Evolutionary conservation across 306 rosid species (phyloP), one percentile per base, ranked within the genome.

Genomic region (Sicyos baderoa): DNA sequence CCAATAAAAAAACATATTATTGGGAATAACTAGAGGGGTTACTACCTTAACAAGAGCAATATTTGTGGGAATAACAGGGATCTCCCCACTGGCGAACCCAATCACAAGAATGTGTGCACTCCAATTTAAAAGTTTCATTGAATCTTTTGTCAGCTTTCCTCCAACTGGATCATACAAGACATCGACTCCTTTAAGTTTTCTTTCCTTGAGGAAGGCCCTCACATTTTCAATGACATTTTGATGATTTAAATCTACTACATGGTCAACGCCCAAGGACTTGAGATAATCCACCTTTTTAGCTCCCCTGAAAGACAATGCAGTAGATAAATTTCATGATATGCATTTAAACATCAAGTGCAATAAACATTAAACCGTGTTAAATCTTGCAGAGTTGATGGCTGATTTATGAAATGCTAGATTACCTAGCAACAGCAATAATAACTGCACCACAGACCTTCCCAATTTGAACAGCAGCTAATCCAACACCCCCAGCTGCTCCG

Each of bases 401-500:
- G 48, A 68, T 49, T 9, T 15, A 25, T 59, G 57, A 51, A 68
- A 35, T n/a, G 60, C 52, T n/a, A 37, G 55, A 65, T 10, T 80
- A 92, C 98, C 98, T 88, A 58, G 99, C 96, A 27, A 90, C 96
- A 7, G 96, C 98, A 77, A 93, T 85, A 68, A 93, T 97, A 86
- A 81, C 37, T 58, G 96, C 97, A 19, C 97, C 96, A 53, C 85
- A 76, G 13, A 84, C 84, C 83, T 90, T 93, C 59, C 99, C 97
- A 51, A 93, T 90, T 75, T 93, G 98, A 42, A 93, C 87, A 54
- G 99, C 94, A 53, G 97, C 89, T 76, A 93, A 83, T 52, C 99
- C 97, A 35, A 90, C 99, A 10, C 96, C 99, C 27, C 99, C 97
- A 21, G 97, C 97, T 6, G 97, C 99, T 73, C 96, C 99, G 68